Percentiles rank a stretch among this genome's conserved stretches.
Evolutionary conservation across 208 protist genomes (phyloP).

Genomic region (Acanthamoeba healyi): DNA sequence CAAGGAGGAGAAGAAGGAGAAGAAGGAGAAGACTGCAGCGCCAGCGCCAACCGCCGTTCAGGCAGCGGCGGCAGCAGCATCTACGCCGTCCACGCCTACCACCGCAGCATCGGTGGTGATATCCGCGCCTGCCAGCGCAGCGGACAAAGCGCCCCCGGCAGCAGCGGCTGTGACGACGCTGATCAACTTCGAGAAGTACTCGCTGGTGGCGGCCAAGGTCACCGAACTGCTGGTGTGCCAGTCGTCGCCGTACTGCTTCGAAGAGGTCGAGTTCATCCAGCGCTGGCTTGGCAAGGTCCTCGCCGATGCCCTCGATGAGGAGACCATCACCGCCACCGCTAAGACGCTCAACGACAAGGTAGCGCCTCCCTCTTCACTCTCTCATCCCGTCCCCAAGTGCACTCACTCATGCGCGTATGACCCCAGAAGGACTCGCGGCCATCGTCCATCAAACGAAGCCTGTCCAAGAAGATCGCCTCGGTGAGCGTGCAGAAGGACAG

Average conservation of each 20-base stretch:
- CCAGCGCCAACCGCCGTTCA: too few species aligned
- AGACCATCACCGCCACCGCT: background rate
- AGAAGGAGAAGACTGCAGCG: too few species aligned
- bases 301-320: background rate
- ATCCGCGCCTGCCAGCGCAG: too few species aligned
- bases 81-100: too few species aligned
- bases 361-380: background rate
- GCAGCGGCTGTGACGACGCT: background rate
- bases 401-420: too few species aligned
- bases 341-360: conserved; percentile 18
- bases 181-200: conserved; percentile 65
- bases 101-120: too few species aligned
- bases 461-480: conserved; percentile 26
- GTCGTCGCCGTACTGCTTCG: conserved; percentile 24
- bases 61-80: background rate
- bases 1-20: too few species aligned
- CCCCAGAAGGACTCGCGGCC: conserved; percentile 10
- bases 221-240: conserved; percentile 31
- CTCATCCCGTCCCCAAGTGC: too few species aligned
- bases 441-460: conserved; percentile 43
- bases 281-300: conserved; percentile 41
- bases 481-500: background rate
- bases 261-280: conserved; percentile 64
- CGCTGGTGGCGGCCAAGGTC: conserved; percentile 35
- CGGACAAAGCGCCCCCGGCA: too few species aligned